Conservation (phyloP, 2,329 filamentous ascomycete genomes). For the Westerdykella aurantiaca region DNA sequence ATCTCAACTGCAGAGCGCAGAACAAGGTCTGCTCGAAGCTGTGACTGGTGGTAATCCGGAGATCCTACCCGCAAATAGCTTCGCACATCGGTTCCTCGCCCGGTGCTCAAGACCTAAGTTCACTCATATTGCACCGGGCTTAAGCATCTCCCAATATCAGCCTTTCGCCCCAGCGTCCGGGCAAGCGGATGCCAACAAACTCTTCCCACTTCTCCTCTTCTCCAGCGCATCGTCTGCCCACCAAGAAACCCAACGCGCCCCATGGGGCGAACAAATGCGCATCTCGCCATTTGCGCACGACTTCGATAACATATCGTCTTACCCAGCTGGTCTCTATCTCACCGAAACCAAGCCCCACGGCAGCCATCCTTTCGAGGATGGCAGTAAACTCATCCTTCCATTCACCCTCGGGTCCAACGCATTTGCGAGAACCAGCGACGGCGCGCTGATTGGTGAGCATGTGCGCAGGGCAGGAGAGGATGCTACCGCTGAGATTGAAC, state of each 20-base stretch:
- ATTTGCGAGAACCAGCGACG: slow-evolving; percentile 8
- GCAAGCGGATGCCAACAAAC: too few species aligned
- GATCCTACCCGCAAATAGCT: not conserved
- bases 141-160: too few species aligned
- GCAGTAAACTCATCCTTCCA: slow-evolving; percentile 5
- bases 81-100: too few species aligned
- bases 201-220: too few species aligned
- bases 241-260: slow-evolving; percentile 1
- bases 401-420: slow-evolving; percentile 6
- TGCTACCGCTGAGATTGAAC: too few species aligned
- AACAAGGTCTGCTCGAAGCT: slow-evolving; percentile 7
- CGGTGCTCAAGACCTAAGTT: too few species aligned
- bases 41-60: slow-evolving; percentile 4
- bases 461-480: too few species aligned
- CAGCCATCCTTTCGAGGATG: slow-evolving; percentile 7
- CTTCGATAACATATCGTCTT: not conserved
- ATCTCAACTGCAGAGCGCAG: slow-evolving; percentile 4
- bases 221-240: slow-evolving; percentile 1
- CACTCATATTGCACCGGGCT: too few species aligned
- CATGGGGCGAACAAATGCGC: slow-evolving; percentile 6
- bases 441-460: slow-evolving; percentile 1
- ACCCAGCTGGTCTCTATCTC: too few species aligned
- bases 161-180: too few species aligned
- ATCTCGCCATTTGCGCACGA: not conserved
- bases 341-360: slow-evolving; percentile 3